phyloP scores from a whole-genome alignment of 345 rosid genomes.

The Camelina neglecta region DNA sequence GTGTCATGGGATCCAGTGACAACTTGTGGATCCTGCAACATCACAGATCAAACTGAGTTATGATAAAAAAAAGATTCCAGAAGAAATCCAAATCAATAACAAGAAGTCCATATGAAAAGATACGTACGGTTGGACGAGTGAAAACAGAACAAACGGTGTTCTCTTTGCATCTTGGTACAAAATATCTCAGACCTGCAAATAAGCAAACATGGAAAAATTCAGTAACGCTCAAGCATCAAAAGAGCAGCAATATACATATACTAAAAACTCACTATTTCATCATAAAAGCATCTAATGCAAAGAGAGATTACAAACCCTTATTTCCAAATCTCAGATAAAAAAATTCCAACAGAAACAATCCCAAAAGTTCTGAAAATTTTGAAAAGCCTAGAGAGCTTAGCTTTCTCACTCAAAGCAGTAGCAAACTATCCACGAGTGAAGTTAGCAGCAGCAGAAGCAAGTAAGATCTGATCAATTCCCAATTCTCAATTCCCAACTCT shows the following conservation, averaged over 20 bases:
- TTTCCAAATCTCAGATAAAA: too few relatives aligned
- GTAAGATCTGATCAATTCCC: too few relatives aligned
- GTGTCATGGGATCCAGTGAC: slow-evolving; percentile 98
- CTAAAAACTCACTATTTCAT: too few relatives aligned
- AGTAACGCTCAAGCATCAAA: slow-evolving; percentile 17
- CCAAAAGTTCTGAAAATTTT: too few relatives aligned
- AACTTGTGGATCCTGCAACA: slow-evolving; percentile 93
- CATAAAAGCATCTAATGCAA: too few relatives aligned
- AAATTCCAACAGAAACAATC: too few relatives aligned
- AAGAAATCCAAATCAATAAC: not conserved
- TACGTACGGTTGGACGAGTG: slow-evolving; percentile 80
- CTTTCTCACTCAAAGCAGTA: too few relatives aligned
- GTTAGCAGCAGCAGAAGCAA: too few relatives aligned
- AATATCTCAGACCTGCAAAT: slow-evolving; percentile 91
- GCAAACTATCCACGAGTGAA: too few relatives aligned
- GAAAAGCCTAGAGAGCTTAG: too few relatives aligned
- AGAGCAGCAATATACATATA: not conserved
- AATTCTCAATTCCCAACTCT: too few relatives aligned
- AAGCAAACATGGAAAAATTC: slow-evolving; percentile 39
- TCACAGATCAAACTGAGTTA: slow-evolving; percentile 25
- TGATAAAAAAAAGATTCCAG: not conserved
- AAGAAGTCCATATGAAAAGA: not conserved
- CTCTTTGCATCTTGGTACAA: slow-evolving; percentile 95
- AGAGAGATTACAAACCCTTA: too few relatives aligned
- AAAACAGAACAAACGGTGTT: slow-evolving; percentile 97